Conservation (phyloP, 768 basidiomycete species). For the Podaxis sp. region DNA sequence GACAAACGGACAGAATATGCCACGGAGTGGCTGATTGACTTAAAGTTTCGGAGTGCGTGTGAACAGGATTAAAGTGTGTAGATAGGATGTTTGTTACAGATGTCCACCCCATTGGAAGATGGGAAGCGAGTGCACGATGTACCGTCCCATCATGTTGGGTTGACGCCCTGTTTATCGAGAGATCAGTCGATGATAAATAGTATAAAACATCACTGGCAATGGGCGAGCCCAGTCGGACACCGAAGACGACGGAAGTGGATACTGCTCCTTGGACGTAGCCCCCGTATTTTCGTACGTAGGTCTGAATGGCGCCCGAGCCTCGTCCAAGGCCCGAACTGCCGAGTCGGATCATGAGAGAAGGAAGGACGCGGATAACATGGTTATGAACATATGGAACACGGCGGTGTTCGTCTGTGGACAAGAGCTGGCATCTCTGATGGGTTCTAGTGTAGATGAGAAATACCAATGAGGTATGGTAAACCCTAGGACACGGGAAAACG, state of each 20-base stretch:
- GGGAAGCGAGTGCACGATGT: not conserved
- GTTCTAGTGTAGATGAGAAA: not conserved
- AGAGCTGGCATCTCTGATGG: not conserved
- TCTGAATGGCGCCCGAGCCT: not conserved
- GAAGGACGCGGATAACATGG: not conserved
- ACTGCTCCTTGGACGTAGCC: not conserved
- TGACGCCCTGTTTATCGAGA: too few relatives aligned
- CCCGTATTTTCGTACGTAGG: not conserved
- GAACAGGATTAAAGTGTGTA: not conserved
- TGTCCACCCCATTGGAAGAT: slow-evolving; percentile 5
- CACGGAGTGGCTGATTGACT: slow-evolving; percentile 3
- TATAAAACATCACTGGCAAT: not conserved
- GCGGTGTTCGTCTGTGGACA: not conserved
- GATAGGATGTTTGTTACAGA: not conserved
- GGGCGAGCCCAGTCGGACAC: not conserved
- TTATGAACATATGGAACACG: not conserved
- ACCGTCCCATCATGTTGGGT: not conserved
- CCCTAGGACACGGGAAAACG: not conserved
- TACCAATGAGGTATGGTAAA: not conserved
- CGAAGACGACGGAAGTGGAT: not conserved
- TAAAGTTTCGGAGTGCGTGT: slow-evolving; percentile 2
- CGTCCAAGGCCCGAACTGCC: not conserved
- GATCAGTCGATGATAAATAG: not conserved
- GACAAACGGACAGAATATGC: slow-evolving; percentile 13
- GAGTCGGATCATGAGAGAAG: not conserved